Base-by-base conservation (phyloP, 495 filamentous ascomycete species). In the Annulohypoxylon maeteangense region DNA sequence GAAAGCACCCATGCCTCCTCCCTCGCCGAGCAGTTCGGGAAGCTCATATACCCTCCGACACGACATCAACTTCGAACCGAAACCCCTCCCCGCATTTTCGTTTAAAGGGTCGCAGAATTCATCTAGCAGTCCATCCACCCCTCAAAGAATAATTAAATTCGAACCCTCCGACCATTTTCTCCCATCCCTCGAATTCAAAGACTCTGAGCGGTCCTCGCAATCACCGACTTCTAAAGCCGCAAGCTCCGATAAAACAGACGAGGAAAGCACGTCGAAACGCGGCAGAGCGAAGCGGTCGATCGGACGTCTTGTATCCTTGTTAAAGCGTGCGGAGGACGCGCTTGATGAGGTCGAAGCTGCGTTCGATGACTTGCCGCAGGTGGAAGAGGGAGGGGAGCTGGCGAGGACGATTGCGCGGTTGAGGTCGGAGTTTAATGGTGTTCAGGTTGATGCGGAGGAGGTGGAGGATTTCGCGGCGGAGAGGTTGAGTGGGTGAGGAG, bases 341-440 rank as follows among this genome's bases (percentile, higher is more conserved):
- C 62, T 65, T 7, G 12, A 38, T 0, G 40, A 40, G 8, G 58
- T 48, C 2, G 58, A 62, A 29, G 14, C 18, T 14, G 58, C 48
- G n/a, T 36, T 68, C n/a, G 20, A 14, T 32, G 38, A 62, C 1
- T 11, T 68, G 7, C 38, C 38, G 12, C 2, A 14, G 11, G 14
- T 4, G 1, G 27, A 8, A 16, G 29, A 8, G 0, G 42, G n/a
- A 3, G 11, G 42, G 29, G 22, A 31, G 22, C 8, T 55, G 20
- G 40, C 14, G 6, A 5, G 32, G 4, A 8, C 31, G 8, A 32
- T 60, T 4, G 0, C 2, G 0, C 16, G 47, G 0, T 4, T 62
- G 36, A 53, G 34, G 12, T 4, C 11, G 1, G 29, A 29, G 6
- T 56, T 56, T 22, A 31, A 18, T 20, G 65, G 55, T n/a, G n/a